phyloP scores from a whole-genome alignment of 305 asterid species.

The Caryopteris hybrid region DNA sequence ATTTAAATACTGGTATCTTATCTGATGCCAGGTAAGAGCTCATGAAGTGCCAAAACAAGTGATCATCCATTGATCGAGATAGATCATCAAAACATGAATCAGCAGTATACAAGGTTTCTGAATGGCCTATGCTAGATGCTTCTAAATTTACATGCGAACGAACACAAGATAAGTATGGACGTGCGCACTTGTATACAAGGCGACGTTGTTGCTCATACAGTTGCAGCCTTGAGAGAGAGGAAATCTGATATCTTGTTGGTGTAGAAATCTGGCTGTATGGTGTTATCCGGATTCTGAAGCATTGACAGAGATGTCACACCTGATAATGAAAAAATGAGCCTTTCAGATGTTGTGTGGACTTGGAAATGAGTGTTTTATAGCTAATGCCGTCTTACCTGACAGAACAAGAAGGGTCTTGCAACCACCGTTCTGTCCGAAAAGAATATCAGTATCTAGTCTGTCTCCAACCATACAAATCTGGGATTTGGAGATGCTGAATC shows the following conservation, averaged over 20 bases:
- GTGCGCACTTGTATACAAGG: not conserved
- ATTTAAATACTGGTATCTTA: no score
- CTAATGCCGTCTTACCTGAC: constrained; percentile 44
- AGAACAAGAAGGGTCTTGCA: constrained; percentile 93
- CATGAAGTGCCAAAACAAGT: no score
- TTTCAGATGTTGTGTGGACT: not conserved
- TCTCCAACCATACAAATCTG: constrained; percentile 97
- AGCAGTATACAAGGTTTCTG: not conserved
- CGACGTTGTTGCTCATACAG: constrained; percentile 29
- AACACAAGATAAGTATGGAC: not conserved
- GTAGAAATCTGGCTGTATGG: constrained; percentile 82
- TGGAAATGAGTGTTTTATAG: not conserved
- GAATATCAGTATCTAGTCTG: constrained; percentile 82
- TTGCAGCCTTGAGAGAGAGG: constrained; percentile 68
- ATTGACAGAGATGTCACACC: constrained; percentile 70
- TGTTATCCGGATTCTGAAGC: constrained; percentile 73
- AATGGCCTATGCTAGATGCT: not conserved
- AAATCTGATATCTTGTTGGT: constrained; percentile 84
- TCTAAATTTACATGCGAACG: not conserved
- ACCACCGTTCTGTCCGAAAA: constrained; percentile 91
- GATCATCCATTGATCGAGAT: no score
- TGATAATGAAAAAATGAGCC: constrained; percentile 4
- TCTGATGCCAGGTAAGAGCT: no score
- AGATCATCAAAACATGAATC: no score
- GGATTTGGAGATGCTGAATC: constrained; percentile 82